Percentiles rank a stretch among this genome's conserved stretches.
phyloP scores from a whole-genome alignment of 2,329 filamentous ascomycete species.

The Neofusicoccum ribis region DNA sequence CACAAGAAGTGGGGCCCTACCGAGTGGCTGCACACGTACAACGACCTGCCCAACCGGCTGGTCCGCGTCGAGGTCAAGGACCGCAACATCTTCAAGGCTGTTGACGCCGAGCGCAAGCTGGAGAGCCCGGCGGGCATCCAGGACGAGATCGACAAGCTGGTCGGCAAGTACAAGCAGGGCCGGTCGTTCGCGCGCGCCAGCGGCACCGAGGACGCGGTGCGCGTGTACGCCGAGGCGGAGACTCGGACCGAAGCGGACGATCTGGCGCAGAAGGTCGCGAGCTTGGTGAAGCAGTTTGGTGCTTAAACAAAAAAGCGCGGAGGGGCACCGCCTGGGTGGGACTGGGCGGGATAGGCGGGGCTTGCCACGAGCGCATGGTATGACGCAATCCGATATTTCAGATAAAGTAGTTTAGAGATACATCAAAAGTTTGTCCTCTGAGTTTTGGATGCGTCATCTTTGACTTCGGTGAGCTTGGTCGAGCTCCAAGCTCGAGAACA shows the following conservation, averaged over 20 bases:
- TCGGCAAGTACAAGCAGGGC: constrained; percentile 87
- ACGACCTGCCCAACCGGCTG: constrained; percentile 91
- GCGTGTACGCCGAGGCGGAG: constrained; percentile 93
- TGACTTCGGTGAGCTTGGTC: no score
- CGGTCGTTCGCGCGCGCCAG: constrained; percentile 89
- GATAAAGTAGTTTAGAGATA: neutral
- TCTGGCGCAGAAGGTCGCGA: constrained; percentile 78
- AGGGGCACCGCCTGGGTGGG: neutral
- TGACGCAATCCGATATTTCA: neutral
- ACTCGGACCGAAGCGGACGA: constrained; percentile 89
- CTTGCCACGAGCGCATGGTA: neutral
- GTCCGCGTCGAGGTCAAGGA: constrained; percentile 87
- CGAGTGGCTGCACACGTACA: constrained; percentile 92
- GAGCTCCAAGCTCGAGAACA: neutral
- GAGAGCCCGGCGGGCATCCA: constrained; percentile 78
- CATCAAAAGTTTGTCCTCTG: constrained; percentile 2
- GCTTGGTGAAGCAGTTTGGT: constrained; percentile 60
- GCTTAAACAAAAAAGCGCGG: neutral
- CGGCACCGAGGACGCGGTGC: constrained; percentile 92
- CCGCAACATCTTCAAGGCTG: constrained; percentile 86
- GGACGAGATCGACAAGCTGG: constrained; percentile 79
- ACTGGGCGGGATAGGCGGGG: neutral
- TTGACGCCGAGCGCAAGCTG: constrained; percentile 87
- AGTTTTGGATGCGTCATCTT: no score
- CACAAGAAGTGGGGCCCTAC: constrained; percentile 89